These are phyloP conservation scores for Pseudocercospora cruenta DNA, from an alignment of 2,329 filamentous ascomycete species.

Conservation along the genomic window DNA sequence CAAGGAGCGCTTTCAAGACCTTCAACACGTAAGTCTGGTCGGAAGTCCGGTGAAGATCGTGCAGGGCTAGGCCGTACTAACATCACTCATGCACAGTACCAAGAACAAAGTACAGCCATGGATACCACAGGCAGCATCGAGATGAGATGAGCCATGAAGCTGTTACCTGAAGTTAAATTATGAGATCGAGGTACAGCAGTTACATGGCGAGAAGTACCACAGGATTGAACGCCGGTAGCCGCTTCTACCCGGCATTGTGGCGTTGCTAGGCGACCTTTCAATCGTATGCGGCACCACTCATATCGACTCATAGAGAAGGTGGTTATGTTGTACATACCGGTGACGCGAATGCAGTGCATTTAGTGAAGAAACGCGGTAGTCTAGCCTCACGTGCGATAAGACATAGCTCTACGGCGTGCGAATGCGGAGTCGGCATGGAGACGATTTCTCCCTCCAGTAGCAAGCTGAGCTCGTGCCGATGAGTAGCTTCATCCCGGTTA, in stretches of 20 bases:
- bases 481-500: constrained; percentile 3
- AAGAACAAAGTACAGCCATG: constrained; percentile 56
- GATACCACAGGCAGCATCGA: constrained; percentile 51
- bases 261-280: neutral
- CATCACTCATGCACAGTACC: constrained; percentile 38
- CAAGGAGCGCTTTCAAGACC: constrained; percentile 81
- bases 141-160: constrained; percentile 27
- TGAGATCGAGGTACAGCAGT: neutral
- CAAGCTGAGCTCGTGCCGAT: neutral
- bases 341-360: neutral
- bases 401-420: neutral
- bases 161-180: neutral
- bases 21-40: constrained; percentile 82
- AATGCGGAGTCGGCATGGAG: neutral
- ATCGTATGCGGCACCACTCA: neutral
- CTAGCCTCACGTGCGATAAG: neutral
- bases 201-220: neutral
- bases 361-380: neutral
- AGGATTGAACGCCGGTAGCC: neutral
- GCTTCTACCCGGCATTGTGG: neutral
- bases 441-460: neutral
- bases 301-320: neutral
- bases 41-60: neutral
- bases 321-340: neutral
- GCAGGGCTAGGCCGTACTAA: neutral